These are phyloP conservation scores for Chrysosphaeria jannelii DNA, from an alignment of 2,329 filamentous ascomycete species.

Conservation along the genomic window DNA sequence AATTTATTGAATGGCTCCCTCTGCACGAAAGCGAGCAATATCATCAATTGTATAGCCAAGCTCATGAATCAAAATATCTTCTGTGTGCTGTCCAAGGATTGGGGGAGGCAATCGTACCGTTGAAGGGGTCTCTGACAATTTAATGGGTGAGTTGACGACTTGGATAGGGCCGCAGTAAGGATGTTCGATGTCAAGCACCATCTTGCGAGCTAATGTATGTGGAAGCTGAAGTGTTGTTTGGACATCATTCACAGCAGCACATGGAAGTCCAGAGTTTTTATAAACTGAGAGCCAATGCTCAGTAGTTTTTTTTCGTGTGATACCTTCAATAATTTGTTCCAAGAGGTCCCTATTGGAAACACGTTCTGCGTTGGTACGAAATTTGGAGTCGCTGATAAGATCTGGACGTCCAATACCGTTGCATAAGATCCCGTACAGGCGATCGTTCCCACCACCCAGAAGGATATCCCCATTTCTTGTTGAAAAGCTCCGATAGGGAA, in stretches of 20 bases:
- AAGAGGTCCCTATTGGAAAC: conserved; percentile 46
- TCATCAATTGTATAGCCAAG: conserved; percentile 26
- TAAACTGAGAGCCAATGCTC: conserved; percentile 64
- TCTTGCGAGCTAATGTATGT: conserved; percentile 58
- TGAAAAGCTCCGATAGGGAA: conserved; percentile 69
- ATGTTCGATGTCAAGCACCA: conserved; percentile 76
- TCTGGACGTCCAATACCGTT: conserved; percentile 24
- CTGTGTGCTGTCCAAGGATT: conserved; percentile 61
- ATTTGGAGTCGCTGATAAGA: conserved; percentile 28
- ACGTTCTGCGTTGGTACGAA: conserved; percentile 27
- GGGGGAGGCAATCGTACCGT: conserved; percentile 53
- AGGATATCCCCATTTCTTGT: conserved; percentile 42
- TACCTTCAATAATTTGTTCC: conserved; percentile 46
- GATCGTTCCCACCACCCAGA: conserved; percentile 42
- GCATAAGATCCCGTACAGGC: conserved; percentile 34
- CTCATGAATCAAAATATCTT: conserved; percentile 37
- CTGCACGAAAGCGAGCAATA: conserved; percentile 1
- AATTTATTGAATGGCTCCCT: conserved; percentile 1
- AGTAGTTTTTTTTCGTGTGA: conserved; percentile 51
- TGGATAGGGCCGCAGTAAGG: conserved; percentile 57
- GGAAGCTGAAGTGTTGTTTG: conserved; percentile 56
- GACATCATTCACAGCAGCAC: conserved; percentile 75
- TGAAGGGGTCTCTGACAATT: conserved; percentile 62
- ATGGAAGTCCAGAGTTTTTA: conserved; percentile 81
- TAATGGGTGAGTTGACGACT: conserved; percentile 80